Percentiles rank a stretch among this genome's conserved stretches.
Evolutionary conservation across 2,329 filamentous ascomycete genomes (phyloP).

Genomic region (Paracoccidioides lutzii): DNA sequence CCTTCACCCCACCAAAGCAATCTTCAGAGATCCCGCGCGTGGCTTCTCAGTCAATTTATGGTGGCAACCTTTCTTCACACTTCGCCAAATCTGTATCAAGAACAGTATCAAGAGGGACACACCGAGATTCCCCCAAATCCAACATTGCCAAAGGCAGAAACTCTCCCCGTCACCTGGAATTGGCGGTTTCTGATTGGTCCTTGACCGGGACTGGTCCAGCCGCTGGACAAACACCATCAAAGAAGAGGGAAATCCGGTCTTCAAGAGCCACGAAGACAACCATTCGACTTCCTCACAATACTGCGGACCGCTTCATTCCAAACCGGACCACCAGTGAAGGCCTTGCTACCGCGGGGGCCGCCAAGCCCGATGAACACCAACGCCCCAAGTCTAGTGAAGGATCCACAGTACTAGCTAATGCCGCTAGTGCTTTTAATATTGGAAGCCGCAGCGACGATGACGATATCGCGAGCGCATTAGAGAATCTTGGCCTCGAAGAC

Average conservation of each 20-base stretch:
- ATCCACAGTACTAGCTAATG: slow-evolving; percentile 63
- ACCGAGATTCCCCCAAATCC: slow-evolving; percentile 86
- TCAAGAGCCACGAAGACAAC: slow-evolving; percentile 47
- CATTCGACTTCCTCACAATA: slow-evolving; percentile 52
- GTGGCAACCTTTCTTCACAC: slow-evolving; percentile 65
- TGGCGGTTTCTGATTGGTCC: slow-evolving; percentile 85
- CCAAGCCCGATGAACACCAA: slow-evolving; percentile 70
- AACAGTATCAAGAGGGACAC: slow-evolving; percentile 46
- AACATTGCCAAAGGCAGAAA: slow-evolving; percentile 53
- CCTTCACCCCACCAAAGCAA: slow-evolving; percentile 59
- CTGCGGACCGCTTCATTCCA: slow-evolving; percentile 88
- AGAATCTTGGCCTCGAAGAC: slow-evolving; percentile 64
- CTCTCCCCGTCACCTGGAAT: slow-evolving; percentile 75
- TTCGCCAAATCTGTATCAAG: slow-evolving; percentile 52
- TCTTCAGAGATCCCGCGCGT: slow-evolving; percentile 41
- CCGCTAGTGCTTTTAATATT: slow-evolving; percentile 53
- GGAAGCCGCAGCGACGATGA: slow-evolving; percentile 51
- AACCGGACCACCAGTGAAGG: slow-evolving; percentile 84
- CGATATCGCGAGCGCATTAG: slow-evolving; percentile 65
- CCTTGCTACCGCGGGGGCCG: slow-evolving; percentile 65
- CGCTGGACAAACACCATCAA: slow-evolving; percentile 40
- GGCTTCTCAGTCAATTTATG: slow-evolving; percentile 58
- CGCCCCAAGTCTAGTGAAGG: slow-evolving; percentile 65
- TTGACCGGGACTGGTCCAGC: slow-evolving; percentile 66
- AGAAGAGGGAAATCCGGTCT: slow-evolving; percentile 18